phyloP scores from a whole-genome alignment of 1,284 basidiomycete species.

The Butyriboletus regius region DNA sequence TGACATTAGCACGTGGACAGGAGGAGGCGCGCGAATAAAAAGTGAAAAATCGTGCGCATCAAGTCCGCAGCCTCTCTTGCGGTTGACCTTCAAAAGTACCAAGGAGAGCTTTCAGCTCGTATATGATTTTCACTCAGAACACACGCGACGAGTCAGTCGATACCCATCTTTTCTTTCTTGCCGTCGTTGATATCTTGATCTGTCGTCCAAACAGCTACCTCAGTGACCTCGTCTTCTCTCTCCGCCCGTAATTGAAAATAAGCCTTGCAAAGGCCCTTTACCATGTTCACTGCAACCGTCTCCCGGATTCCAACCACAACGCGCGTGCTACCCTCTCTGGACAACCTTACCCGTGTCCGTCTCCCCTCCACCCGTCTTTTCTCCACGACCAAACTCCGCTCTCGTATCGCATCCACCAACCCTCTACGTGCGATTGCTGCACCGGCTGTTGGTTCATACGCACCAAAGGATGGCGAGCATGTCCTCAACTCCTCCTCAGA shows the following conservation, averaged over 20 bases:
- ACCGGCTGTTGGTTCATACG: conserved; percentile 70
- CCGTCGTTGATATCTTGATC: conserved; percentile 3
- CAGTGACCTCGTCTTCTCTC: conserved; percentile 77
- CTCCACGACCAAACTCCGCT: conserved; percentile 31
- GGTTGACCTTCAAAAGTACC: background rate
- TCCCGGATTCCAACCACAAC: conserved; percentile 14
- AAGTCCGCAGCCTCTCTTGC: background rate
- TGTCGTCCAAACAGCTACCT: conserved; percentile 52
- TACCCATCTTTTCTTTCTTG: background rate
- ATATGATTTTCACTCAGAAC: conserved; percentile 74
- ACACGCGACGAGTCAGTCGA: conserved; percentile 77
- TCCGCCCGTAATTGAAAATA: conserved; percentile 45
- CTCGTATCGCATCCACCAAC: conserved; percentile 32
- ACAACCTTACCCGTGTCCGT: conserved; percentile 11
- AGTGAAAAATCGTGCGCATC: background rate
- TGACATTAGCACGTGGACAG: background rate
- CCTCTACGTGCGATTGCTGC: conserved; percentile 63
- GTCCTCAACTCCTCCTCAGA: conserved; percentile 89
- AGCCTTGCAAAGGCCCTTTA: background rate
- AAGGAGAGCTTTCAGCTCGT: conserved; percentile 37
- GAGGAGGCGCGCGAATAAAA: background rate
- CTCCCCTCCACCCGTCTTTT: conserved; percentile 26
- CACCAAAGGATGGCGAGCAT: conserved; percentile 64
- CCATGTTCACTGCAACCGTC: conserved; percentile 8
- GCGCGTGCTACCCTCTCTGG: conserved; percentile 10